A percentile compares a stretch with the other conserved stretches of the same genome.
Conservation (phyloP, 495 filamentous ascomycete species). For the Annulohypoxylon maeteangense region DNA sequence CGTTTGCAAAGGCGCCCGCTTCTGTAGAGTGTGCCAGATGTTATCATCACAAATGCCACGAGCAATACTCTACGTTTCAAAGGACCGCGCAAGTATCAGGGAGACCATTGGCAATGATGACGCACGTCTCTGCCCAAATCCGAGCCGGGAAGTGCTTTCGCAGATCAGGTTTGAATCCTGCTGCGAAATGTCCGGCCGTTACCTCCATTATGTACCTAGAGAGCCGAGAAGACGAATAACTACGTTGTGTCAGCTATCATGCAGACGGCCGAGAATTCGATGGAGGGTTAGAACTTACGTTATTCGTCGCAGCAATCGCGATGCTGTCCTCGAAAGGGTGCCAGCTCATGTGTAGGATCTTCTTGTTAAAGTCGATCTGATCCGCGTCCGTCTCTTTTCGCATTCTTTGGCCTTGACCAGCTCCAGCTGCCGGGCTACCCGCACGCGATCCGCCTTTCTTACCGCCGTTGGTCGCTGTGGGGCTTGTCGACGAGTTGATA, state of each 20-base stretch:
- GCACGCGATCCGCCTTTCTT: constrained; percentile 88
- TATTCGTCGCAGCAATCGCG: constrained; percentile 98
- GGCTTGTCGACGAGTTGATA: constrained; percentile 82
- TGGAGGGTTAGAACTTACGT: constrained; percentile 70
- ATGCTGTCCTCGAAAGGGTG: constrained; percentile 99
- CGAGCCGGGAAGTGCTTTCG: constrained; percentile 19
- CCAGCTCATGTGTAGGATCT: constrained; percentile 99
- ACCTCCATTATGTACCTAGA: constrained; percentile 62
- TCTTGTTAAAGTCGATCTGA: constrained; percentile 99
- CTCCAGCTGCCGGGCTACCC: constrained; percentile 85
- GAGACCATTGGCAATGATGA: constrained; percentile 34
- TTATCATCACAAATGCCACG: constrained; percentile 32
- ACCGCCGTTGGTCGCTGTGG: constrained; percentile 74
- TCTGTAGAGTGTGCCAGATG: constrained; percentile 28
- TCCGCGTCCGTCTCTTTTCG: constrained; percentile 99
- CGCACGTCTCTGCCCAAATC: constrained; percentile 28
- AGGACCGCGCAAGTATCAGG: constrained; percentile 32
- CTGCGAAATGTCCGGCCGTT: constrained; percentile 31
- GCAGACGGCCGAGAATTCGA: not conserved
- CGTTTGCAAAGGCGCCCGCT: constrained; percentile 33
- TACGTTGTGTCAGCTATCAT: constrained; percentile 50
- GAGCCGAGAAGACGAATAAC: constrained; percentile 99
- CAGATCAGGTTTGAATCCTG: constrained; percentile 21
- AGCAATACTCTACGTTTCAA: constrained; percentile 32
- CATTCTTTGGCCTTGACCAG: constrained; percentile 90